A percentile compares a stretch with the other conserved stretches of the same genome.
Conservation (phyloP, 2,329 filamentous ascomycete genomes). For the Zarea fungicola region DNA sequence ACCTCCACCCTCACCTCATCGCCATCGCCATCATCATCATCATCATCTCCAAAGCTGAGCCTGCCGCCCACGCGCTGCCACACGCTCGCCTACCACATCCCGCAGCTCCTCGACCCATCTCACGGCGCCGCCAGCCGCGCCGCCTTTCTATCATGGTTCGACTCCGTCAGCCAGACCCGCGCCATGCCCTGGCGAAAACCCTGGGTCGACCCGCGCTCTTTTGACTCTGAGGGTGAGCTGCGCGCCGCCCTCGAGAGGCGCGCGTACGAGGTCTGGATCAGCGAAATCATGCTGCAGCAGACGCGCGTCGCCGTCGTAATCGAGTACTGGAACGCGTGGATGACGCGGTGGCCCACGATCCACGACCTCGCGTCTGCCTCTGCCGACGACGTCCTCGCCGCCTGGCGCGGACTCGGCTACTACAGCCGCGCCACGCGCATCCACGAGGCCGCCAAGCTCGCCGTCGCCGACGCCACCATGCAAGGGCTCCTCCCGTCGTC, state of each 20-base stretch:
- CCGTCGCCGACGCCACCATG: conserved; percentile 37
- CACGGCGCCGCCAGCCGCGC: conserved; percentile 28
- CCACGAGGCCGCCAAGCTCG: conserved; percentile 49
- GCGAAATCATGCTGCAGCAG: conserved; percentile 63
- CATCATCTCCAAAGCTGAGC: too few species aligned
- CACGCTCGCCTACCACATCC: conserved; percentile 41
- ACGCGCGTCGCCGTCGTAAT: conserved; percentile 58
- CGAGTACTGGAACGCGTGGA: conserved; percentile 60
- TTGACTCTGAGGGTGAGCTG: conserved; percentile 26
- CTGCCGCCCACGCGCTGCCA: conserved; percentile 27
- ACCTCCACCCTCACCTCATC: neutral
- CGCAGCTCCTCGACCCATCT: conserved; percentile 39
- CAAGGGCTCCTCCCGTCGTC: conserved; percentile 45
- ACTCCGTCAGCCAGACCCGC: conserved; percentile 39
- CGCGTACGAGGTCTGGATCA: conserved; percentile 63
- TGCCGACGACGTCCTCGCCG: conserved; percentile 51
- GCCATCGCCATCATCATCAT: neutral
- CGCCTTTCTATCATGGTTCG: conserved; percentile 48
- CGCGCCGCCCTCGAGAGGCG: conserved; percentile 43
- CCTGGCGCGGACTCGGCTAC: conserved; percentile 59
- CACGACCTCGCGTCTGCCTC: conserved; percentile 48
- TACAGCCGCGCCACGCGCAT: conserved; percentile 60
- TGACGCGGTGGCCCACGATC: conserved; percentile 55
- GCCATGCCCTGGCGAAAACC: conserved; percentile 55
- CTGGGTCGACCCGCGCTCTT: conserved; percentile 44